Percentiles rank a stretch among this genome's conserved stretches.
Conservation (phyloP, 176 grass and related monocot genomes). For the Oryza nivara region DNA sequence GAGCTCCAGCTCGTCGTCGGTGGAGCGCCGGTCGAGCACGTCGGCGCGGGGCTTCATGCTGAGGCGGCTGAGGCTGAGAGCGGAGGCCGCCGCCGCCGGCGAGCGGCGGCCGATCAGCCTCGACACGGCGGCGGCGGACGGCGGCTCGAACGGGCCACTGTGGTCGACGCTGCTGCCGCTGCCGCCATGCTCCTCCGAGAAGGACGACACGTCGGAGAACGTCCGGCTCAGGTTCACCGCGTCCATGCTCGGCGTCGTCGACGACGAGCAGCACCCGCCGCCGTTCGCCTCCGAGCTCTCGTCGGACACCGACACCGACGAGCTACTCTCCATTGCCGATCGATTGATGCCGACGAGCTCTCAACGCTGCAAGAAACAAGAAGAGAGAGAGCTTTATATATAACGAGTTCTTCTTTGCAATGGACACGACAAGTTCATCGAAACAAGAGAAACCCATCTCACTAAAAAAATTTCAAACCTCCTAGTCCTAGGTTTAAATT, state of each 20-base stretch:
- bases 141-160: constrained; percentile 58
- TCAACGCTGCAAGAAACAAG: constrained; percentile 6
- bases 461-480: not conserved
- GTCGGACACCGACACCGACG: constrained; percentile 59
- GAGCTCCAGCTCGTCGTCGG: constrained; percentile 84
- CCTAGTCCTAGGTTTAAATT: constrained; percentile 44
- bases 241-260: constrained; percentile 56
- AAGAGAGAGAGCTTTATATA: constrained; percentile 19
- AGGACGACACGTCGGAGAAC: constrained; percentile 75
- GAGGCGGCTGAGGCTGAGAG: constrained; percentile 50
- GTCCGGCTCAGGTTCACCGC: constrained; percentile 73
- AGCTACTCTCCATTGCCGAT: constrained; percentile 54
- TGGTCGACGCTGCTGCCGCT: constrained; percentile 57
- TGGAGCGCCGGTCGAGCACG: constrained; percentile 58
- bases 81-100: constrained; percentile 23
- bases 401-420: constrained; percentile 20
- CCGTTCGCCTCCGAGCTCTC: constrained; percentile 65
- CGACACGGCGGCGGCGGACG: constrained; percentile 29
- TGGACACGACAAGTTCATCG: constrained; percentile 56
- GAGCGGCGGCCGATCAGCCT: constrained; percentile 53
- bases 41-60: constrained; percentile 72
- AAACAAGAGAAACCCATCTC: constrained; percentile 23
- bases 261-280: constrained; percentile 46
- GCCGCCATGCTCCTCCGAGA: constrained; percentile 52
- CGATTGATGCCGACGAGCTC: no score